A percentile compares a stretch with the other conserved stretches of the same genome.
Evolutionary conservation across 2,329 filamentous ascomycete genomes (phyloP).

Genomic region (Aschersonia sp.): DNA sequence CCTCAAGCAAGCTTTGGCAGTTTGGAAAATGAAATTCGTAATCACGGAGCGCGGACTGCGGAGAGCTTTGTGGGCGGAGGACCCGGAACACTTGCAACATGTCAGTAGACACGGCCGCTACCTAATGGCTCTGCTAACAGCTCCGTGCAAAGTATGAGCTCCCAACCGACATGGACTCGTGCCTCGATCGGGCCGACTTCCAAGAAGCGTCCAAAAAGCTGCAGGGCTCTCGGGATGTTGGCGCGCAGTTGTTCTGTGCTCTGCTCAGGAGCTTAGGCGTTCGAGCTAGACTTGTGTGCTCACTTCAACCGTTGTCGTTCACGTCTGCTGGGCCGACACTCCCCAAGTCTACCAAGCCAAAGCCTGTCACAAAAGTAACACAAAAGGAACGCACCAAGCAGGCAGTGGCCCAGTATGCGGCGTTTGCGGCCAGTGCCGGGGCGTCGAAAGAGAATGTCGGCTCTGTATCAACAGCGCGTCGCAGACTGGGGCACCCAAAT

Average conservation of each 20-base stretch:
- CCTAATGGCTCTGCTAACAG: not conserved
- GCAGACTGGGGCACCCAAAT: slow-evolving; percentile 37
- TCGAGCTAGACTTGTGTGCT: slow-evolving; percentile 73
- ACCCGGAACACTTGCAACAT: slow-evolving; percentile 42
- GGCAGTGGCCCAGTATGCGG: slow-evolving; percentile 12
- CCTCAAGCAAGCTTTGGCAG: slow-evolving; percentile 49
- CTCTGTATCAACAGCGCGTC: slow-evolving; percentile 23
- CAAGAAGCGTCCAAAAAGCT: slow-evolving; percentile 51
- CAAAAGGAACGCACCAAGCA: slow-evolving; percentile 16
- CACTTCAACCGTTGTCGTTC: slow-evolving; percentile 70
- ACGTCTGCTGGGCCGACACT: slow-evolving; percentile 35
- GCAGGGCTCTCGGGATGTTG: slow-evolving; percentile 75
- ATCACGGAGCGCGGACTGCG: slow-evolving; percentile 58
- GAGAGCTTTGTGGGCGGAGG: slow-evolving; percentile 62
- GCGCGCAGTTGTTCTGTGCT: slow-evolving; percentile 81
- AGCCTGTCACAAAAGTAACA: slow-evolving; percentile 14
- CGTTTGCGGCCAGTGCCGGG: slow-evolving; percentile 21
- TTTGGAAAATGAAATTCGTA: slow-evolving; percentile 56
- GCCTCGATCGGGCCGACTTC: slow-evolving; percentile 61
- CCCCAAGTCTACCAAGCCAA: slow-evolving; percentile 21
- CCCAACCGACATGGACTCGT: slow-evolving; percentile 49
- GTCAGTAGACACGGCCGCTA: slow-evolving; percentile 21
- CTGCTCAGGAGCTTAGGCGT: slow-evolving; percentile 72
- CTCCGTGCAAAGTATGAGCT: slow-evolving; percentile 30
- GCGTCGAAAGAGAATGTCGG: slow-evolving; percentile 12